Evolutionary conservation across 129 eudicot species (phyloP).

Genomic region (Arctium lappa): DNA sequence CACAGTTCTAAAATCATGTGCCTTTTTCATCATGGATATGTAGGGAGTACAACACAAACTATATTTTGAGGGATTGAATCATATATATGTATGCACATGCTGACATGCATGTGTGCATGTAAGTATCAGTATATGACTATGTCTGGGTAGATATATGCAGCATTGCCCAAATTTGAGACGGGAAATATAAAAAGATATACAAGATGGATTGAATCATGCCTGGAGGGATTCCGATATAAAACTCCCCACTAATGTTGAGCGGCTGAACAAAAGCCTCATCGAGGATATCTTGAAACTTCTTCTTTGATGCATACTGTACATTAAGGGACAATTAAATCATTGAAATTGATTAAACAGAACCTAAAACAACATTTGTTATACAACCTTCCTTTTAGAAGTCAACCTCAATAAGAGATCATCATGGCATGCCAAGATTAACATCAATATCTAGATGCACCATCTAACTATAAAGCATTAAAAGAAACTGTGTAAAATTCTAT

Average conservation of each 20-base stretch:
- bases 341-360: not conserved
- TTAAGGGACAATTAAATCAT: not conserved
- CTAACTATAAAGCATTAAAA: too few relatives aligned
- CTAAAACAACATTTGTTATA: not conserved
- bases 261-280: slow-evolving; percentile 79
- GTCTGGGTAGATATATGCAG: not conserved
- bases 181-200: not conserved
- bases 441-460: too few relatives aligned
- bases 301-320: slow-evolving; percentile 76
- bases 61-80: not conserved
- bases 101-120: too few relatives aligned
- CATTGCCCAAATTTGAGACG: not conserved
- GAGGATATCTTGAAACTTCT: slow-evolving; percentile 80
- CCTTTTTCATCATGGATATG: not conserved
- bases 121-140: too few relatives aligned
- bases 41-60: not conserved
- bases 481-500: too few relatives aligned
- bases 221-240: slow-evolving; percentile 93
- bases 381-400: not conserved
- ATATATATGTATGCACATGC: not conserved
- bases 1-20: not conserved
- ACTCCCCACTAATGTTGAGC: slow-evolving; percentile 72
- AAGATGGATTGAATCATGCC: slow-evolving; percentile 43
- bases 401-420: not conserved
- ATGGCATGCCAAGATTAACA: too few relatives aligned